Evolutionary conservation across 257 asterid genomes (phyloP).

Genomic region (Vinca minor): DNA sequence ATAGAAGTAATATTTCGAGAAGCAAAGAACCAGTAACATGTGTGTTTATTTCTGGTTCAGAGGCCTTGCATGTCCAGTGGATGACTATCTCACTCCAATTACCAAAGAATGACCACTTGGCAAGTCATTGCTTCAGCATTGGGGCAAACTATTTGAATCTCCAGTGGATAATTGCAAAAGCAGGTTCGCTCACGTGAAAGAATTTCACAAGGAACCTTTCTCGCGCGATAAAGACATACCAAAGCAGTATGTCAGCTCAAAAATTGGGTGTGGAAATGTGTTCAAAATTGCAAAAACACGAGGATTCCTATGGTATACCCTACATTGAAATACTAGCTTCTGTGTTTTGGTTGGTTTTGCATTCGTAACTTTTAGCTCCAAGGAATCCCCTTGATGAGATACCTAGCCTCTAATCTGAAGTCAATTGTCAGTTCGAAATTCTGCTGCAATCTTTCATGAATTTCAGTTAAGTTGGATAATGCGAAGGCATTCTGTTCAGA

Average conservation of each 20-base stretch:
- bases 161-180: conserved; percentile 43
- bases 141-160: conserved; percentile 66
- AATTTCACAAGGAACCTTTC: conserved; percentile 45
- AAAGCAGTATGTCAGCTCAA: conserved; percentile 48
- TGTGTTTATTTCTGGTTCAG: conserved; percentile 27
- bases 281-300: conserved; percentile 60
- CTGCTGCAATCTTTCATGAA: neutral
- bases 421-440: neutral
- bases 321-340: neutral
- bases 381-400: too few species aligned
- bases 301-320: conserved; percentile 60
- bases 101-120: conserved; percentile 74
- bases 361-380: too few species aligned
- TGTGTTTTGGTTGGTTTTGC: neutral
- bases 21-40: neutral
- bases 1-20: neutral
- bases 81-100: conserved; percentile 72
- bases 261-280: conserved; percentile 74
- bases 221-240: conserved; percentile 24
- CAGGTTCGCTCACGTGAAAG: conserved; percentile 52
- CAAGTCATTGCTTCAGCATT: conserved; percentile 72
- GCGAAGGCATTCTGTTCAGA: conserved; percentile 76
- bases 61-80: conserved; percentile 68
- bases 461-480: conserved; percentile 67
- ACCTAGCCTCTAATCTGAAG: too few species aligned